These are phyloP conservation scores for Plectosphaerella plurivora DNA, from an alignment of 2,329 filamentous ascomycete species.

Conservation along the genomic window DNA sequence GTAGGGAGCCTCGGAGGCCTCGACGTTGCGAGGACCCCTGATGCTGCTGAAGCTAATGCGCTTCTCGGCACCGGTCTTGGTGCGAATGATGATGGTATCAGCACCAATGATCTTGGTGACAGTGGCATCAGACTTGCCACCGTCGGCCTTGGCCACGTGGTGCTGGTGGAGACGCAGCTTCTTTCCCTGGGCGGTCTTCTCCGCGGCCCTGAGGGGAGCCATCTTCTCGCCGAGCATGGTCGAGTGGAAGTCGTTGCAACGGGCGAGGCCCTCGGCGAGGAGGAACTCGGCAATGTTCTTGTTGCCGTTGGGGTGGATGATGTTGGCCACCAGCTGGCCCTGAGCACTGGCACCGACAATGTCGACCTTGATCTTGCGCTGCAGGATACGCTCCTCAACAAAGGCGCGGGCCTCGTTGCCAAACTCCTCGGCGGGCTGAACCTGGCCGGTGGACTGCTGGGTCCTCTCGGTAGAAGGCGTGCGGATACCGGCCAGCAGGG, in stretches of 20 bases:
- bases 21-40: conserved; percentile 83
- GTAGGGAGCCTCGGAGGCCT: conserved; percentile 84
- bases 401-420: conserved; percentile 87
- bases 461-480: conserved; percentile 85
- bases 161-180: conserved; percentile 78
- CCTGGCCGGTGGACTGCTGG: conserved; percentile 71
- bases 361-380: conserved; percentile 77
- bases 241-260: conserved; percentile 94
- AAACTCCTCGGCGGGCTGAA: conserved; percentile 81
- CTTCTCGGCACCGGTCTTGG: conserved; percentile 81
- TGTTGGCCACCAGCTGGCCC: conserved; percentile 81
- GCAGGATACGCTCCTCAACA: conserved; percentile 79
- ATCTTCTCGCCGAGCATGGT: conserved; percentile 87
- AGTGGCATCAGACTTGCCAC: conserved; percentile 63
- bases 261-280: conserved; percentile 81
- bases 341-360: conserved; percentile 86
- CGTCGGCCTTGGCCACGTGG: conserved; percentile 66
- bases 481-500: conserved; percentile 83
- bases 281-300: conserved; percentile 75
- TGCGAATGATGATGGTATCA: conserved; percentile 82
- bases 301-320: conserved; percentile 86
- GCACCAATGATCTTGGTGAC: conserved; percentile 84
- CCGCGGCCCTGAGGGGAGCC: conserved; percentile 77
- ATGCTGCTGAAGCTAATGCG: conserved; percentile 90
- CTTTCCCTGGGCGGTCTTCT: conserved; percentile 75